Evolutionary conservation across 1,139 yeast genomes (phyloP).

Genomic region (Debaryomyces sp.): DNA sequence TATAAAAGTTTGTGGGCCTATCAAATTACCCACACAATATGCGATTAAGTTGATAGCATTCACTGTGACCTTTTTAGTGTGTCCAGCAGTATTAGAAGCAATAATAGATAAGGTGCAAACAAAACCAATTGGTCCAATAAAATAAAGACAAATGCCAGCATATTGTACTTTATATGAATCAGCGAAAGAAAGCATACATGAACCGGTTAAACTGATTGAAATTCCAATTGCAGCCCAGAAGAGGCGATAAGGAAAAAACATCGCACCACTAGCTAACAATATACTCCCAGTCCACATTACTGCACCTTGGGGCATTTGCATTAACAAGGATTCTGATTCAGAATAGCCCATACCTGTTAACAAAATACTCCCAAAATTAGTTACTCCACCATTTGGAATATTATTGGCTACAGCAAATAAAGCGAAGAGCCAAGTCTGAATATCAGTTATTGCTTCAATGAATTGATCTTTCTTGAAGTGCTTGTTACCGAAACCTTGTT

Average conservation of each 20-base stretch:
- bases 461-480: constrained; percentile 56
- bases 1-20: constrained; percentile 72
- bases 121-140: constrained; percentile 40
- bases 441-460: constrained; percentile 50
- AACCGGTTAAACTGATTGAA: constrained; percentile 35
- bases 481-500: constrained; percentile 58
- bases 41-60: constrained; percentile 63
- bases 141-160: constrained; percentile 24
- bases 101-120: constrained; percentile 51
- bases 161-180: constrained; percentile 31
- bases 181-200: constrained; percentile 48
- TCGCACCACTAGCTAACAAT: constrained; percentile 10
- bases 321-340: constrained; percentile 26
- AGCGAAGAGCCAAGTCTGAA: constrained; percentile 38
- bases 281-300: too few species aligned
- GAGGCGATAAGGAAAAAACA: constrained; percentile 32
- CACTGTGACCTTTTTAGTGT: constrained; percentile 64
- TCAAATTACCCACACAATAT: constrained; percentile 67
- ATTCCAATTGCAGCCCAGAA: constrained; percentile 46
- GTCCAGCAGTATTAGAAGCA: constrained; percentile 68
- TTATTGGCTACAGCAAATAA: constrained; percentile 24
- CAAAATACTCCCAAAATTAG: constrained; percentile 44
- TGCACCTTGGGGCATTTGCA: too few species aligned
- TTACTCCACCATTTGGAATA: constrained; percentile 35
- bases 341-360: constrained; percentile 46